phyloP scores from a whole-genome alignment of 2,329 filamentous ascomycete species.

The Ceratocystis ficicola region DNA sequence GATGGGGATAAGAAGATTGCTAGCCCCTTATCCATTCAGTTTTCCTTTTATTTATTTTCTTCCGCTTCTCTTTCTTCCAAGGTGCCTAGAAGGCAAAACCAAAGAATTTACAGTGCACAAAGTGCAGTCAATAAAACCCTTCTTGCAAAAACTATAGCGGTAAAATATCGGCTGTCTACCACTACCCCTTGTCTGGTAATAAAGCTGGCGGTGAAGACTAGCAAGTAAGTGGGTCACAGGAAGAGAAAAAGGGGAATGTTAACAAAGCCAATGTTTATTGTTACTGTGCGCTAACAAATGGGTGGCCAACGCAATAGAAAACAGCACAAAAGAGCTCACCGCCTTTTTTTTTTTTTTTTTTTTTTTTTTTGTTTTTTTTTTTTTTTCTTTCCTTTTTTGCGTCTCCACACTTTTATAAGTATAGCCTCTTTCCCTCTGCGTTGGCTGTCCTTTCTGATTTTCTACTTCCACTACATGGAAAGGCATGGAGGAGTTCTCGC shows the following conservation, averaged over 20 bases:
- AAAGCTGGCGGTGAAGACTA: neutral
- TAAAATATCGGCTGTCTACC: neutral
- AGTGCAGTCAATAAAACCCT: too few relatives aligned
- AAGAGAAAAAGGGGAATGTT: neutral
- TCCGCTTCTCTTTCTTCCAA: too few relatives aligned
- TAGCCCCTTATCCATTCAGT: too few relatives aligned
- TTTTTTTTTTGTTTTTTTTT: too few relatives aligned
- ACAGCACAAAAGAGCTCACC: neutral
- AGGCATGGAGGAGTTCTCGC: neutral
- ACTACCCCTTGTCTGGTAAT: neutral
- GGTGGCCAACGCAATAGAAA: neutral
- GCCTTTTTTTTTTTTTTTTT: neutral
- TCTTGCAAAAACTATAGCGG: neutral
- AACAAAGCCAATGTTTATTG: constrained; percentile 4
- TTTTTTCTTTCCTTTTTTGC: neutral
- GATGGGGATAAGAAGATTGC: too few relatives aligned
- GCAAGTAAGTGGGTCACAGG: neutral
- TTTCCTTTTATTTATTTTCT: too few relatives aligned
- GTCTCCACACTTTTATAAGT: too few relatives aligned
- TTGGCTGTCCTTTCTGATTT: neutral
- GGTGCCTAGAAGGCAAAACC: too few relatives aligned
- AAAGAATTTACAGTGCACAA: too few relatives aligned
- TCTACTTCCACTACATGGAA: neutral
- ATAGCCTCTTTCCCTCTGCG: neutral
- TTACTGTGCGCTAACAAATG: neutral